Base-by-base conservation (phyloP, 176 grass and related monocot genomes). In the Carex scoparia region DNA sequence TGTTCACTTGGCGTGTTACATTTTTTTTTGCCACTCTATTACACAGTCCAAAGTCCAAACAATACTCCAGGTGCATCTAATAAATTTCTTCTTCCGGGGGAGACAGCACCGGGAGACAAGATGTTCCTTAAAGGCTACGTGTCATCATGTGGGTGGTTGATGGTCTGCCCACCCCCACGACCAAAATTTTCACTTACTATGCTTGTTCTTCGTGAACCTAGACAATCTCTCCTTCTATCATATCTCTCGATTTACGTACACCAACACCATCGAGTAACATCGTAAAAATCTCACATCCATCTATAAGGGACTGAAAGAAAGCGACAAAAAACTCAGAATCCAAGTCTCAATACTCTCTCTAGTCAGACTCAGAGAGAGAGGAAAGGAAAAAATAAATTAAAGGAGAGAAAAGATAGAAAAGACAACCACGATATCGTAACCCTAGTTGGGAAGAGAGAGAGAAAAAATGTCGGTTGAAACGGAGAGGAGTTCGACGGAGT, bases 401-500 rank as follows among this genome's bases (percentile, higher is more conserved):
- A 33, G 12, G 30, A 23, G 23, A 56, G 49, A 57, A 4, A 57
- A 81, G 38, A 62, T n/a, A 40, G 59, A 62, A 49, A 81, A 65
- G 33, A 46, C 40, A 44, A 38, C 16, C 14, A 72, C 30, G 76
- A 15, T 3, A 60, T 6, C 56, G 56, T 40, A 83, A 83, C 81
- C 81, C 63, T 83, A 83, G 63, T 65, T 66, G 1, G 27, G 7
- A 51, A 51, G 48, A 18, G 38, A 81, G 32, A 81, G 18, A n/a
- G 5, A 46, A 8, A 13, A 83, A 42, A 91, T 91, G 92, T 91
- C 89, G 61, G 88, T 89, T 42, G 90, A 80, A 57, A 90, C 93
- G 65, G 90, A 89, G 86, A 84, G 90, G 86, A 97, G 94, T 86
- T 97, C 92, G 69, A 93, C 90, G 84, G 89, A 92, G 85, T 87